Evolutionary conservation across 2,329 filamentous ascomycete genomes (phyloP).

Genomic region (Arthrobotrys sphaeroides): DNA sequence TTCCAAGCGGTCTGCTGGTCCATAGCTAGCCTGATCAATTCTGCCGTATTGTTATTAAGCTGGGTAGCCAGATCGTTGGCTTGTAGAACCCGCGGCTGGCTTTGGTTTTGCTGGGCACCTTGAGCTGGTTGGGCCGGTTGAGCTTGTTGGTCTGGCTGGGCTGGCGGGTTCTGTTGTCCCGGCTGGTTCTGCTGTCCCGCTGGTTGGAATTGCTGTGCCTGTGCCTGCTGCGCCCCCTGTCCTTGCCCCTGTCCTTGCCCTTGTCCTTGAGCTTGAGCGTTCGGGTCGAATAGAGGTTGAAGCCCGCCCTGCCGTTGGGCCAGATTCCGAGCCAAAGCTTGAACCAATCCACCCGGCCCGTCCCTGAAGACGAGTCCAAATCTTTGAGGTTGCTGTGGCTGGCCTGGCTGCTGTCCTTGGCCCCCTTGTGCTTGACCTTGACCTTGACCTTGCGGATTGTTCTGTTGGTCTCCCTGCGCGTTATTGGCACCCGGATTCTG

Average conservation of each 20-base stretch:
- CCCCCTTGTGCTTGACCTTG: background rate
- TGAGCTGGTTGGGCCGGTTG: background rate
- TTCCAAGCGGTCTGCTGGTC: constrained; percentile 30
- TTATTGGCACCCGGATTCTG: background rate
- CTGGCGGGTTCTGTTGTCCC: background rate
- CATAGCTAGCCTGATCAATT: constrained; percentile 6
- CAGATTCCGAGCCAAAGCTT: constrained; percentile 26
- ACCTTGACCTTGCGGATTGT: background rate
- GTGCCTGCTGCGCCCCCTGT: constrained; percentile 13
- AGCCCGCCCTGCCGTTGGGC: constrained; percentile 25
- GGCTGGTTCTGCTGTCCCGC: background rate
- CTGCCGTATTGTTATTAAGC: constrained; percentile 1
- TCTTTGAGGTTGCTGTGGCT: constrained; percentile 9
- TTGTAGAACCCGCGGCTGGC: background rate
- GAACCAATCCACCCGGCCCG: constrained; percentile 23
- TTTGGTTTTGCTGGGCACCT: background rate
- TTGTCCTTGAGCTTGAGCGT: too few species aligned
- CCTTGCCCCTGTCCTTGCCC: too few species aligned
- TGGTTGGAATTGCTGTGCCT: background rate
- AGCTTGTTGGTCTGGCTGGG: background rate
- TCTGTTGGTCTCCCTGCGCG: background rate
- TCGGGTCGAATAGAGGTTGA: constrained; percentile 3
- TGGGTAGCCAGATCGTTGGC: background rate
- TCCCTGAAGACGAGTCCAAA: constrained; percentile 20
- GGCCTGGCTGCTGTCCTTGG: constrained; percentile 1